Conservation (phyloP, 2,329 filamentous ascomycete genomes). For the Colletotrichum sp. region DNA sequence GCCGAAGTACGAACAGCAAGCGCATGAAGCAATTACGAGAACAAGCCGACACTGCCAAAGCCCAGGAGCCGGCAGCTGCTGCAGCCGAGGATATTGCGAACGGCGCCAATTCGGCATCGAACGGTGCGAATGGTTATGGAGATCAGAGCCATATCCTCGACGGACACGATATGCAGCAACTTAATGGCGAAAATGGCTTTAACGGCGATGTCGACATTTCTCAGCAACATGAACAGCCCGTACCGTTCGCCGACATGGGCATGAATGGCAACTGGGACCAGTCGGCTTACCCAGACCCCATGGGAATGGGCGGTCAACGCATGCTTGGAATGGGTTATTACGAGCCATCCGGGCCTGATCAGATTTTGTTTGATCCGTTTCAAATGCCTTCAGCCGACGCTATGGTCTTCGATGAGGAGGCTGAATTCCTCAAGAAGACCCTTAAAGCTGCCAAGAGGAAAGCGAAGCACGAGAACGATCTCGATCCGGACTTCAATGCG, state of each 20-base stretch:
- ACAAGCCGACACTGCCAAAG: conserved; percentile 63
- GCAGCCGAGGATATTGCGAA: conserved; percentile 26
- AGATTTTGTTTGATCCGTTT: conserved; percentile 65
- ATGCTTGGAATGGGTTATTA: conserved; percentile 67
- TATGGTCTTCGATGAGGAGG: conserved; percentile 47
- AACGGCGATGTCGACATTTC: background rate
- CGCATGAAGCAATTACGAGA: conserved; percentile 62
- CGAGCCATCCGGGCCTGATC: conserved; percentile 61
- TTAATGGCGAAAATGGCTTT: conserved; percentile 17
- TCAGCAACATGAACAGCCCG: conserved; percentile 20
- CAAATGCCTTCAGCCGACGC: conserved; percentile 54
- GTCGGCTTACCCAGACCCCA: conserved; percentile 54
- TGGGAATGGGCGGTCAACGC: conserved; percentile 49
- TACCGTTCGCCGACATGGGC: conserved; percentile 27
- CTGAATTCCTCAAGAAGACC: conserved; percentile 61
- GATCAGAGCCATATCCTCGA: conserved; percentile 39
- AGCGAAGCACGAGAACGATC: conserved; percentile 56
- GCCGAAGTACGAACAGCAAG: conserved; percentile 60
- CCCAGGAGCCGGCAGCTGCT: conserved; percentile 42
- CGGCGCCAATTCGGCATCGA: conserved; percentile 4
- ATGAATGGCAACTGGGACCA: conserved; percentile 35
- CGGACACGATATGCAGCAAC: conserved; percentile 18
- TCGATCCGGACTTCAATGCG: conserved; percentile 58
- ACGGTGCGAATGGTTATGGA: conserved; percentile 29
- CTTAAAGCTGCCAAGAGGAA: conserved; percentile 59